Conservation (phyloP, 805 yeast genomes). For the Hanseniaspora thailandica region DNA sequence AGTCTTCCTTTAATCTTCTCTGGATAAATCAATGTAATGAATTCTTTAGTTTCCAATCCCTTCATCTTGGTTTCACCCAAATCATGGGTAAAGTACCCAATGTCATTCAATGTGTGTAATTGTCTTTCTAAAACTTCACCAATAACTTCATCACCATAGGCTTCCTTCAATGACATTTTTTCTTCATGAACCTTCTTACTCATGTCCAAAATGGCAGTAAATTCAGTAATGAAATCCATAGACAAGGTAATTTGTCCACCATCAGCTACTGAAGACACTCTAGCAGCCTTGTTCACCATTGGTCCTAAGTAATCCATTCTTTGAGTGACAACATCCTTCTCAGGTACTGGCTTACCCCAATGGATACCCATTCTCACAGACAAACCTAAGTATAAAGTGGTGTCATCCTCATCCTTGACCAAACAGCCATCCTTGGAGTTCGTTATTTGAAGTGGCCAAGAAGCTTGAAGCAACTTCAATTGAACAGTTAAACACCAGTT, state of each 20-base stretch:
- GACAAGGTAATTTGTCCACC: slow-evolving; percentile 96
- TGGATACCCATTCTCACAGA: slow-evolving; percentile 97
- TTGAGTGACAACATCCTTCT: slow-evolving; percentile 82
- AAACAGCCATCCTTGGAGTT: slow-evolving; percentile 76
- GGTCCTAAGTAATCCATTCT: slow-evolving; percentile 99
- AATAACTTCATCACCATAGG: slow-evolving; percentile 35
- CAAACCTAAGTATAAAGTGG: slow-evolving; percentile 67
- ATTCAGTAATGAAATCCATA: slow-evolving; percentile 65
- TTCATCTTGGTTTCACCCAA: slow-evolving; percentile 83
- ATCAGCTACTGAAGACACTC: slow-evolving; percentile 89
- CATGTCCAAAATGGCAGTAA: slow-evolving; percentile 42
- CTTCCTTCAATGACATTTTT: slow-evolving; percentile 28
- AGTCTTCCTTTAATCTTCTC: slow-evolving; percentile 48
- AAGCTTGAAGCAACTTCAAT: slow-evolving; percentile 65
- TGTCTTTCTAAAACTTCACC: slow-evolving; percentile 57
- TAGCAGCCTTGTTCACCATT: slow-evolving; percentile 88
- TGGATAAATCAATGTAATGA: slow-evolving; percentile 70
- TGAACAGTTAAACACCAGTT: slow-evolving; percentile 94
- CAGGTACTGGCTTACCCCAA: slow-evolving; percentile 97
- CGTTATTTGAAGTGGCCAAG: slow-evolving; percentile 91
- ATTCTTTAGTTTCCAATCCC: slow-evolving; percentile 89
- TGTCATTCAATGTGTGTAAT: slow-evolving; percentile 47
- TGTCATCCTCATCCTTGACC: slow-evolving; percentile 48
- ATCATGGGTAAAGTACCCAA: slow-evolving; percentile 56
- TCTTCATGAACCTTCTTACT: slow-evolving; percentile 26